Evolutionary conservation across 225 moss, liverwort and hornwort species (phyloP).

Genomic region (Takakia lepidozioides): DNA sequence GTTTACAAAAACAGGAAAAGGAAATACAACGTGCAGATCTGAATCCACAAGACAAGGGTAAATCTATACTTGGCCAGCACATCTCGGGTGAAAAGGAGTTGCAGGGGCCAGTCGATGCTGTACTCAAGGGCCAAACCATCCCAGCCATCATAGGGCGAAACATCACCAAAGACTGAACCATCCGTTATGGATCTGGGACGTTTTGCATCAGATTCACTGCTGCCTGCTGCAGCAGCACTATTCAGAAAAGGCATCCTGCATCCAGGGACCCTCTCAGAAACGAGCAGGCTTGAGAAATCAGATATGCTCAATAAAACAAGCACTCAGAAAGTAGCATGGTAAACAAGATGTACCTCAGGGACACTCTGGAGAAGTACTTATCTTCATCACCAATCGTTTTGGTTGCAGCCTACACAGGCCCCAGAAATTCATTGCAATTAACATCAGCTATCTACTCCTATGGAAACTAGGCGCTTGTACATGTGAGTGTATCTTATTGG

Average conservation of each 20-base stretch:
- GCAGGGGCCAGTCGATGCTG: conserved; percentile 94
- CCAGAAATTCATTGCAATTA: background rate
- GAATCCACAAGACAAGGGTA: no score
- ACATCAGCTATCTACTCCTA: no score
- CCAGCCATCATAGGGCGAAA: conserved; percentile 95
- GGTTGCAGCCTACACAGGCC: conserved; percentile 60
- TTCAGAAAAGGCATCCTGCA: conserved; percentile 64
- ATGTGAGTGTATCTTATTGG: no score
- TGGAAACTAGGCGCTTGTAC: no score
- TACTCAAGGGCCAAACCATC: conserved; percentile 96
- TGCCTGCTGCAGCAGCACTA: conserved; percentile 34
- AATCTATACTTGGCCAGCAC: conserved; percentile 72
- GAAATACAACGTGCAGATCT: no score
- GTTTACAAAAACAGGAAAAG: no score
- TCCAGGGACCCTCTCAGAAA: background rate
- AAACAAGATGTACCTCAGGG: conserved; percentile 47
- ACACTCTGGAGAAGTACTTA: conserved; percentile 92
- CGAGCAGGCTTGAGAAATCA: background rate
- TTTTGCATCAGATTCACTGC: conserved; percentile 48
- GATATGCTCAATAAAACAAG: no score
- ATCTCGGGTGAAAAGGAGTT: conserved; percentile 87
- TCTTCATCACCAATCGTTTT: conserved; percentile 99
- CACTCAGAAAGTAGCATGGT: no score
- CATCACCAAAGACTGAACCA: conserved; percentile 59
- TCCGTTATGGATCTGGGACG: conserved; percentile 73